Evolutionary conservation across 768 basidiomycete genomes (phyloP).

Genomic region (Lactarius hatsudake): DNA sequence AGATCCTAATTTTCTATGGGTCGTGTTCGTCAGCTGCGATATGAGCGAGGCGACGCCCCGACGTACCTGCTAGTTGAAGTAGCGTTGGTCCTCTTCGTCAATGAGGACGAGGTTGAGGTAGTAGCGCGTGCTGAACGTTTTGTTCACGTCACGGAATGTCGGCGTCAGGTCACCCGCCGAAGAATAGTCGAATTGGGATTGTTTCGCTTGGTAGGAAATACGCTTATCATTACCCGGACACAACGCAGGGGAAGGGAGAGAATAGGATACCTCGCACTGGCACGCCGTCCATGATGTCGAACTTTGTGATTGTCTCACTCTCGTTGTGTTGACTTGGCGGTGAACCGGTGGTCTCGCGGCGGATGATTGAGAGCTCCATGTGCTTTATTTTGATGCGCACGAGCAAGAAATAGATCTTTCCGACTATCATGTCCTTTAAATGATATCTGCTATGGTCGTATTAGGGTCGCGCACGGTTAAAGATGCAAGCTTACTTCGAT

Average conservation of each 20-base stretch:
- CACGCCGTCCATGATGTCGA: conserved; percentile 99
- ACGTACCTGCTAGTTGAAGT: conserved; percentile 92
- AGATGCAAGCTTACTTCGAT: conserved; percentile 72
- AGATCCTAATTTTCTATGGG: conserved; percentile 78
- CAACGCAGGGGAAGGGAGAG: background rate
- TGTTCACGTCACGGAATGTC: conserved; percentile 98
- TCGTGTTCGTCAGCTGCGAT: background rate
- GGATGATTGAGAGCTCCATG: conserved; percentile 98
- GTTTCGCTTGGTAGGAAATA: conserved; percentile 66
- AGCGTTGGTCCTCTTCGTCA: conserved; percentile 70
- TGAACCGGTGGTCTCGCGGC: conserved; percentile 93
- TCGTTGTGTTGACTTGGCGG: conserved; percentile 99
- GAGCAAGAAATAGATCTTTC: conserved; percentile 98
- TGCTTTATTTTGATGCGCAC: conserved; percentile 99
- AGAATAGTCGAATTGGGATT: conserved; percentile 95
- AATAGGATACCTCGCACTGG: conserved; percentile 77
- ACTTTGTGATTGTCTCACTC: conserved; percentile 98
- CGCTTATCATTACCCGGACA: background rate
- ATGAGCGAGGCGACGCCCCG: background rate
- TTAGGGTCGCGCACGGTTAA: background rate
- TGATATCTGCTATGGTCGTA: conserved; percentile 70
- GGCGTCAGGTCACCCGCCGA: conserved; percentile 96
- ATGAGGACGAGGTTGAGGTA: conserved; percentile 96
- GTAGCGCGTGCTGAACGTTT: conserved; percentile 96
- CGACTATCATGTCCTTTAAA: conserved; percentile 97